These are phyloP conservation scores for Cercophora samala DNA, from an alignment of 495 filamentous ascomycete genomes.

Conservation along the genomic window DNA sequence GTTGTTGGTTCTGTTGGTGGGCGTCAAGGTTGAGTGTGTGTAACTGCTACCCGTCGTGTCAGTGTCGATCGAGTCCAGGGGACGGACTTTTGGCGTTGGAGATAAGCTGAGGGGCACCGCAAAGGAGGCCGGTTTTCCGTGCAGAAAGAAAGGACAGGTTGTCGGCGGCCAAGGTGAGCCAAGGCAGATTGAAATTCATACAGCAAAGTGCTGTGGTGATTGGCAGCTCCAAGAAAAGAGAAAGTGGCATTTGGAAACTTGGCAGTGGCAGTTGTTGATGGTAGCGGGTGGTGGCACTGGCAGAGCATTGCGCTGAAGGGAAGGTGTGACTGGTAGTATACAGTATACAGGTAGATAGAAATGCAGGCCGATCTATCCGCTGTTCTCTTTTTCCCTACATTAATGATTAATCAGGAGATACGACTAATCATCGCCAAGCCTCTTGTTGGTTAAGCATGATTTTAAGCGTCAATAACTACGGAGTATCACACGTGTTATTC, in stretches of 20 bases:
- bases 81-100: no score
- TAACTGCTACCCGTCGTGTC: no score
- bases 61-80: no score
- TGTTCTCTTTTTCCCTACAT: no score
- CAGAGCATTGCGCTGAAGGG: background rate
- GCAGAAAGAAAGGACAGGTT: no score
- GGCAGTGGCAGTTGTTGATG: background rate
- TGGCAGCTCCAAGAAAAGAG: background rate
- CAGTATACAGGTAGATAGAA: no score
- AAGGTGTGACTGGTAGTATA: background rate
- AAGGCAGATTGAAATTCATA: background rate
- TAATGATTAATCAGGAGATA: no score
- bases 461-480: conserved; percentile 39
- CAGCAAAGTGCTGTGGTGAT: no score
- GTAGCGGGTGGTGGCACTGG: background rate
- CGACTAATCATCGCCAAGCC: conserved; percentile 13
- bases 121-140: background rate
- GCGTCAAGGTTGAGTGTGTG: background rate
- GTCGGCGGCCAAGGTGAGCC: background rate
- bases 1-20: background rate
- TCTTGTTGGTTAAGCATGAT: conserved; percentile 46
- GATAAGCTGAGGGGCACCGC: no score
- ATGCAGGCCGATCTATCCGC: background rate
- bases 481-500: no score
- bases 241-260: background rate